Conservation (phyloP, 1,284 basidiomycete species). For the Inonotus obliquus region DNA sequence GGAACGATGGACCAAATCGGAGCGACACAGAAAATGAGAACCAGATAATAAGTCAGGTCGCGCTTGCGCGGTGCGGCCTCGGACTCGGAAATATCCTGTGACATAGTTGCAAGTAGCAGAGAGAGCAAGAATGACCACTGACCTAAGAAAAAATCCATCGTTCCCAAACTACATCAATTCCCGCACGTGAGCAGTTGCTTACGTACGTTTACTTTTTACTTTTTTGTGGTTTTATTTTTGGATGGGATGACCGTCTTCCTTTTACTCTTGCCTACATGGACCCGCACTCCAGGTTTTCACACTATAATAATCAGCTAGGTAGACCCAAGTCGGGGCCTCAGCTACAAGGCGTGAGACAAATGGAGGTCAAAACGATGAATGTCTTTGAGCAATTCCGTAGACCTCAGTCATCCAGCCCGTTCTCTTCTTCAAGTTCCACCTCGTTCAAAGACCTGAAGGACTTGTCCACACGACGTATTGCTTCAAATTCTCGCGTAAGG, state of each 20-base stretch:
- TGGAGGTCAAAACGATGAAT: conserved; percentile 39
- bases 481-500: conserved; percentile 72
- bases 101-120: conserved; percentile 18
- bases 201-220: background rate
- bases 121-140: background rate
- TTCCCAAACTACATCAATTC: too few species aligned
- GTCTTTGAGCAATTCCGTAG: conserved; percentile 35
- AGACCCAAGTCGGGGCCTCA: conserved; percentile 60
- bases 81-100: conserved; percentile 36
- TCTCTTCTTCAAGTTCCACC: conserved; percentile 2
- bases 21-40: conserved; percentile 54
- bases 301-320: conserved; percentile 57
- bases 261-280: conserved; percentile 44
- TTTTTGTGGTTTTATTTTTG: too few species aligned
- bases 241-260: background rate
- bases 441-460: conserved; percentile 2
- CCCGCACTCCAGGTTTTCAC: conserved; percentile 65
- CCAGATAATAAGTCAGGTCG: conserved; percentile 51
- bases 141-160: too few species aligned
- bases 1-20: conserved; percentile 70
- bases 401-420: background rate
- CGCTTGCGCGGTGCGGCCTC: conserved; percentile 34
- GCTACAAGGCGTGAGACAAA: conserved; percentile 38
- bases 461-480: conserved; percentile 51
- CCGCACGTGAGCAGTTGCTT: too few species aligned